Evolutionary conservation across 495 filamentous ascomycete genomes (phyloP), one percentile per base, ranked within the genome.

Genomic region (Emericellopsis terricola): DNA sequence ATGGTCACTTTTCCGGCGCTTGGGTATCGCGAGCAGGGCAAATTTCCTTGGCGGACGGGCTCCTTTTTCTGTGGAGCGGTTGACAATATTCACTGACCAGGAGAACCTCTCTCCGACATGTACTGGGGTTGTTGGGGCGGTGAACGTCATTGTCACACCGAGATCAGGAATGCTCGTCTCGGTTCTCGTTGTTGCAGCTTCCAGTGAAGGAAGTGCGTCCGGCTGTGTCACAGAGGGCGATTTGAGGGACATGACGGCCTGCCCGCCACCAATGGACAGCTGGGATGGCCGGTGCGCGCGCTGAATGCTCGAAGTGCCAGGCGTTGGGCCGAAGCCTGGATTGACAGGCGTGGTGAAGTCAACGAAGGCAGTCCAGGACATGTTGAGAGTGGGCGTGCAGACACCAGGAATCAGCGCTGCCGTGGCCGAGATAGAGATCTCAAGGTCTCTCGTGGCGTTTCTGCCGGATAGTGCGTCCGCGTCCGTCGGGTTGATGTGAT

Each of bases 71-170:
- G 31, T 11, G 19, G 69, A 77, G 23, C 80, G 77, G 51, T 96
- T 96, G 33, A 93, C 78, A 15, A 96, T 73, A 48, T 93, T 84
- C 14, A 93, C 70, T 27, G 69, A 65, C 87, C 86, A 94, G n/a
- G 59, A 55, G 50, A 96, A 93, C 9, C 72, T 66, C 26, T 82
- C 69, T 3, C 85, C 83, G 2, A 83, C 69, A 31, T 66, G 60
- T 10, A 55, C 49, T 31, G 56, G 50, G 15, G 49, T 45, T 9
- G 53, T 47, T 8, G 79, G 79, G 0, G 69, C 76, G 8, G 72
- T 72, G 35, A 65, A 61, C 14, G 84, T 84, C 38, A 89, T 66
- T 4, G 75, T 81, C 29, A 89, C 68, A 7, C 81, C 81, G 29
- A 79, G 64, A 43, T 77, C 73, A 2, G 57, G 59, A 29, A 60